Evolutionary conservation across 2,329 filamentous ascomycete species (phyloP), one percentile per base, ranked within the genome.

Genomic region (Cyphellophora attinorum): DNA sequence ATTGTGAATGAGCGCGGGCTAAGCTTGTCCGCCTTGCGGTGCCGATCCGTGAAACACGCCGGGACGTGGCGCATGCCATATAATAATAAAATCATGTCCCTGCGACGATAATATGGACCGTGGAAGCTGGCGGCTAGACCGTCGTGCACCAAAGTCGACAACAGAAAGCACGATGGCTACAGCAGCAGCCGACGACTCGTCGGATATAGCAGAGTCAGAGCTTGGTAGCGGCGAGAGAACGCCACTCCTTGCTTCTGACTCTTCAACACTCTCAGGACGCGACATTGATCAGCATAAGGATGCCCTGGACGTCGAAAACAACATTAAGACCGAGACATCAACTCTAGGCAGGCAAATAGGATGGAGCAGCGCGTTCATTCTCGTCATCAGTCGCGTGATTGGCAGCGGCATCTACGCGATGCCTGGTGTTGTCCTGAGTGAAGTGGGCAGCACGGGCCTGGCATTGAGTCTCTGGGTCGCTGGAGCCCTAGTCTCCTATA

Each of bases 381-480:
- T 82, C 13, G 74, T 79, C 5, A 76, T 82, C 16, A 80, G 75
- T 5, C 68, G 78, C 10, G 76, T 83, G 5, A 76, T 83, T 18
- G 79, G 79, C 10, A 78, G 70, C 47, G 79, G 79, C 16, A 81
- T 85, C 43, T 85, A 84, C 48, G 78, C 79, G 1, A 82, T 78
- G 0, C 80, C 77, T 0, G 79, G 75, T 0, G 68, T 76, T 4
- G 81, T 85, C 32, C 64, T 81, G 3, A 68, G 73, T 23, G 70
- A 74, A 0, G 74, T 76, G 2, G 81, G 81, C 2, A 84, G 78
- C 36, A 65, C 79, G 0, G 79, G 78, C 0, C 56, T 83, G 2
- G 68, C 76, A 0, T 54, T 84, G 2, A 43, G 68, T 1, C 54
- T 84, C 3, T 84, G 80, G 80, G 36, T 79, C 0, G 54, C 74